Percentiles rank a stretch among this genome's conserved stretches.
These are phyloP conservation scores for Fusarium pseudonygamai DNA, from an alignment of 2,329 filamentous ascomycete genomes.

Conservation along the genomic window DNA sequence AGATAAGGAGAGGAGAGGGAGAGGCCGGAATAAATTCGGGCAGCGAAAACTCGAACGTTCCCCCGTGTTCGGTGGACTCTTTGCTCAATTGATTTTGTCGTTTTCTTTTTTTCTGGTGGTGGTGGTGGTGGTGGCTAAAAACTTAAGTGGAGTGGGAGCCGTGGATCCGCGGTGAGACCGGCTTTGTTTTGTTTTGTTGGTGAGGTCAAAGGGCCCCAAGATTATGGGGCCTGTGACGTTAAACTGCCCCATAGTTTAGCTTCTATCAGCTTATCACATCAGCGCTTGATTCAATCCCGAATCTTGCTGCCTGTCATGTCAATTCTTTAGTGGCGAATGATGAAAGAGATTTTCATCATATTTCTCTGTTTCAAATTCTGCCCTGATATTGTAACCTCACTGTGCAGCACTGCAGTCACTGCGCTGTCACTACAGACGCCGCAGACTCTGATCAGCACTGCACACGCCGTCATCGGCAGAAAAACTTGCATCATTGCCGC, in stretches of 20 bases:
- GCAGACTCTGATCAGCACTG: constrained; percentile 4
- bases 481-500: background rate
- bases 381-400: background rate
- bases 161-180: constrained; percentile 8
- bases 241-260: constrained; percentile 16
- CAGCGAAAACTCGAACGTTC: constrained; percentile 28
- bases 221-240: constrained; percentile 26
- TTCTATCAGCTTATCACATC: constrained; percentile 23
- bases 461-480: constrained; percentile 3
- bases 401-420: background rate
- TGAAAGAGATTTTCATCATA: constrained; percentile 19
- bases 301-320: constrained; percentile 19
- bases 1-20: background rate
- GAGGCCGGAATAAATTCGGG: constrained; percentile 30
- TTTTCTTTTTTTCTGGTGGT: background rate
- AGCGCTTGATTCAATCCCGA: constrained; percentile 16
- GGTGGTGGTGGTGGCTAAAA: constrained; percentile 21
- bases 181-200: constrained; percentile 1
- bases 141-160: constrained; percentile 2
- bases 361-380: background rate
- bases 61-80: constrained; percentile 26
- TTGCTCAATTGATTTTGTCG: background rate
- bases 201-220: background rate
- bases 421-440: background rate
- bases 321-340: constrained; percentile 16